Evolutionary conservation across 208 protist species (phyloP).

Genomic region (Acanthamoeba sp.): DNA sequence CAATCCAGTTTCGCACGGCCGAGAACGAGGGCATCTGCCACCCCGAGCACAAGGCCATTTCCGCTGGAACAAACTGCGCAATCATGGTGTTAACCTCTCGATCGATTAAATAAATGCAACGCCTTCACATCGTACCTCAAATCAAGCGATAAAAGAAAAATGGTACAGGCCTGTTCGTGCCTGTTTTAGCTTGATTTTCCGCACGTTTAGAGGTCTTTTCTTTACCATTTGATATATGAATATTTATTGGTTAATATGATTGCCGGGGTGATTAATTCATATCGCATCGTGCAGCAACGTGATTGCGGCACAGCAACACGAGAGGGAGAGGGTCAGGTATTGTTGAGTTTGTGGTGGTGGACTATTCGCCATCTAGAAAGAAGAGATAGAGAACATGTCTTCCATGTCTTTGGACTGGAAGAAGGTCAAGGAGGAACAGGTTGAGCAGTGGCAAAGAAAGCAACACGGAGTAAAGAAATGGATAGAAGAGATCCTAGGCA

Average conservation of each 20-base stretch:
- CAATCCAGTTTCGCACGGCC: neutral
- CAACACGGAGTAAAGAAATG: conserved; percentile 72
- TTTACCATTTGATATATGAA: too few relatives aligned
- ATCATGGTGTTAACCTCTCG: too few relatives aligned
- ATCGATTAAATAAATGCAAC: too few relatives aligned
- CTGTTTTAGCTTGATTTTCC: too few relatives aligned
- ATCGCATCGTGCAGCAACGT: neutral
- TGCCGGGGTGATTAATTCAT: neutral
- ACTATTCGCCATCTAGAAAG: neutral
- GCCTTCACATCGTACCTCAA: too few relatives aligned
- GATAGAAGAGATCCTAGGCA: conserved; percentile 71
- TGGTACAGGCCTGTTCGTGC: too few relatives aligned
- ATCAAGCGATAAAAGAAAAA: too few relatives aligned
- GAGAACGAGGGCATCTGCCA: conserved; percentile 16
- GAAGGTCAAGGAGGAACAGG: conserved; percentile 34
- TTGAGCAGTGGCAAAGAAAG: conserved; percentile 41
- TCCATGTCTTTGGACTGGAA: conserved; percentile 1
- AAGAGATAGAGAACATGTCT: neutral
- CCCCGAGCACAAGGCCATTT: neutral
- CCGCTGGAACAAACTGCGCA: too few relatives aligned
- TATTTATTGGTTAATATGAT: too few relatives aligned
- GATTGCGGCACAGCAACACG: too few relatives aligned
- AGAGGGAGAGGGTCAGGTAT: neutral
- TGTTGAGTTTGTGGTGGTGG: neutral
- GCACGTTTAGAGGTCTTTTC: too few relatives aligned